These are phyloP conservation scores for Buxus sempervirens DNA, from an alignment of 164 flowering plant species.

Conservation along the genomic window DNA sequence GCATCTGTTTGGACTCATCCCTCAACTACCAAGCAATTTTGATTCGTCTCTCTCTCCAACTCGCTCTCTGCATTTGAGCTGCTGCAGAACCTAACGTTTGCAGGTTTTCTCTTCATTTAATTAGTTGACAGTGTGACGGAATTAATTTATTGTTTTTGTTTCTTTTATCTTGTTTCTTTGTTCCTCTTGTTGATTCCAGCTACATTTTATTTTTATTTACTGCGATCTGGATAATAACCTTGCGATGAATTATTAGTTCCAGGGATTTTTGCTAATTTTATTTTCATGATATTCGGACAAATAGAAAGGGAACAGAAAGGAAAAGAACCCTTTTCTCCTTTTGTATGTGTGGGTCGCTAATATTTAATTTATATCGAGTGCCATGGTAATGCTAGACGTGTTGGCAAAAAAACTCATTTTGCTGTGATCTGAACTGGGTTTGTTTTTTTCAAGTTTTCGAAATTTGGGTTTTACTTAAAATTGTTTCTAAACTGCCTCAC, in stretches of 20 bases:
- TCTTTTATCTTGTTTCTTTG: not conserved
- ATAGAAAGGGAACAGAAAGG: not conserved
- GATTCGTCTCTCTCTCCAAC: not conserved
- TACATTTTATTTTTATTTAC: no score
- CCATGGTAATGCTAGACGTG: not conserved
- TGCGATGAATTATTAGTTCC: no score
- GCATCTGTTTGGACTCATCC: not conserved
- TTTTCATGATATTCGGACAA: no score
- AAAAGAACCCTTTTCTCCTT: no score
- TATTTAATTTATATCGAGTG: no score
- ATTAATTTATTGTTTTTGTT: no score
- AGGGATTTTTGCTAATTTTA: no score
- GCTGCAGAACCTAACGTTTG: not conserved
- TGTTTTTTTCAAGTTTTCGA: not conserved
- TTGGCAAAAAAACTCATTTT: not conserved
- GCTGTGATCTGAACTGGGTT: not conserved
- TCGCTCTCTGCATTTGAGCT: no score
- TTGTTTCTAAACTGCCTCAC: not conserved
- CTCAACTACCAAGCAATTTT: not conserved
- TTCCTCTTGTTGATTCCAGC: not conserved
- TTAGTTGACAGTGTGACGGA: no score
- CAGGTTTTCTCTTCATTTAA: not conserved
- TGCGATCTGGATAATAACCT: no score
- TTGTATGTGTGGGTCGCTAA: not conserved
- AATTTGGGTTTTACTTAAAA: not conserved